These are phyloP conservation scores for Phaffia tasmanica DNA, from an alignment of 768 basidiomycete species.

Conservation along the genomic window DNA sequence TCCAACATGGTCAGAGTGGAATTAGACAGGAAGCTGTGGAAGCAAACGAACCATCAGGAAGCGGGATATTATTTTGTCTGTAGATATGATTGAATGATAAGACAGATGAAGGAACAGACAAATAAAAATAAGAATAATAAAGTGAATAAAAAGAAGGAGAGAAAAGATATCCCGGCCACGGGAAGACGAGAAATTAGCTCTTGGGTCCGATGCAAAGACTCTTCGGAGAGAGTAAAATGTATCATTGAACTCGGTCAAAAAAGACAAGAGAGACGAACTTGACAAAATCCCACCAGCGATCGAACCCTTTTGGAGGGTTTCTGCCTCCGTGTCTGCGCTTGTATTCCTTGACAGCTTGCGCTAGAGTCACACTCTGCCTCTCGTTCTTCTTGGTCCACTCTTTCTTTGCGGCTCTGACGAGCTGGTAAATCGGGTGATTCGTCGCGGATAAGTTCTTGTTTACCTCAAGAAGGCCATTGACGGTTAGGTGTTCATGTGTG, in stretches of 20 bases:
- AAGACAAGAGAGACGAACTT: constrained; percentile 28
- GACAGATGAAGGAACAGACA: too few species aligned
- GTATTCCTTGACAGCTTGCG: constrained; percentile 33
- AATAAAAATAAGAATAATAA: too few species aligned
- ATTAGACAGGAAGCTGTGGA: too few species aligned
- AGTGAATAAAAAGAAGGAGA: too few species aligned
- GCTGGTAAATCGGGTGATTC: constrained; percentile 36
- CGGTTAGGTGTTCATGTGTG: constrained; percentile 14
- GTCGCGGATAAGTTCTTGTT: constrained; percentile 28
- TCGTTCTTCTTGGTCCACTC: constrained; percentile 33
- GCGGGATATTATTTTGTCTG: not conserved
- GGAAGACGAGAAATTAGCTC: too few species aligned
- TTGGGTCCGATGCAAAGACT: too few species aligned
- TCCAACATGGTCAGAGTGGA: not conserved
- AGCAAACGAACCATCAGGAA: not conserved
- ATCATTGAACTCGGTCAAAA: not conserved
- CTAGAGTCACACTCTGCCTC: constrained; percentile 31
- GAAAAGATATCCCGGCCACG: too few species aligned
- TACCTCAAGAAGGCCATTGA: constrained; percentile 33
- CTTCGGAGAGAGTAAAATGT: too few species aligned
- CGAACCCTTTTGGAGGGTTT: constrained; percentile 35
- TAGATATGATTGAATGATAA: too few species aligned
- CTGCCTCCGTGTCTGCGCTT: constrained; percentile 29
- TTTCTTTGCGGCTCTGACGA: constrained; percentile 31
- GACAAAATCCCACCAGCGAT: constrained; percentile 36